phyloP scores from a whole-genome alignment of 2,329 filamentous ascomycete species.

The Mycogone perniciosa region DNA sequence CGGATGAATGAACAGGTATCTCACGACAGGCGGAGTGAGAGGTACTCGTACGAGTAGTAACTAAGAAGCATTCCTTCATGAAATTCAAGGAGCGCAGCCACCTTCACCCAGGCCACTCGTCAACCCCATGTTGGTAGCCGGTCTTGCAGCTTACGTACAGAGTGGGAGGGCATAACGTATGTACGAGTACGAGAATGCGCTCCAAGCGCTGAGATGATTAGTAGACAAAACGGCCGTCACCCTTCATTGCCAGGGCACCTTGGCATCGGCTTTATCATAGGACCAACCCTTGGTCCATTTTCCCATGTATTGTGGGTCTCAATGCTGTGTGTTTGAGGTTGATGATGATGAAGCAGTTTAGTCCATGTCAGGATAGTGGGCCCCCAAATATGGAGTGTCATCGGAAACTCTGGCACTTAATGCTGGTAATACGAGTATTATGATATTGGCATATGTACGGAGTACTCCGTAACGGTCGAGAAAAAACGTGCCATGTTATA shows the following conservation, averaged over 20 bases:
- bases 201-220: too few relatives aligned
- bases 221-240: slow-evolving; percentile 3
- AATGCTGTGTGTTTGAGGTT: slow-evolving; percentile 43
- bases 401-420: slow-evolving; percentile 2
- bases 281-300: neutral
- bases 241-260: neutral
- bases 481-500: too few relatives aligned
- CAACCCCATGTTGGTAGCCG: slow-evolving; percentile 5
- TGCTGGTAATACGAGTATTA: neutral
- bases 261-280: slow-evolving; percentile 1
- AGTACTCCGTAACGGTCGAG: too few relatives aligned
- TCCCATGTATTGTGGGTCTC: neutral
- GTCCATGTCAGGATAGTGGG: slow-evolving; percentile 10
- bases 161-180: slow-evolving; percentile 2
- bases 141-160: neutral
- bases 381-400: slow-evolving; percentile 4
- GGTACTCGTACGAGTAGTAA: too few relatives aligned
- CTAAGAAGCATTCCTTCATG: neutral
- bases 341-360: slow-evolving; percentile 26
- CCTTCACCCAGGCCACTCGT: neutral
- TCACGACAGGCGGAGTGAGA: neutral
- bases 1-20: neutral
- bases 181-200: too few relatives aligned
- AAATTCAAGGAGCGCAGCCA: neutral
- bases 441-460: too few relatives aligned